Evolutionary conservation across 257 asterid species (phyloP), one percentile per base, ranked within the genome.

Genomic region (Agastache rugosa): DNA sequence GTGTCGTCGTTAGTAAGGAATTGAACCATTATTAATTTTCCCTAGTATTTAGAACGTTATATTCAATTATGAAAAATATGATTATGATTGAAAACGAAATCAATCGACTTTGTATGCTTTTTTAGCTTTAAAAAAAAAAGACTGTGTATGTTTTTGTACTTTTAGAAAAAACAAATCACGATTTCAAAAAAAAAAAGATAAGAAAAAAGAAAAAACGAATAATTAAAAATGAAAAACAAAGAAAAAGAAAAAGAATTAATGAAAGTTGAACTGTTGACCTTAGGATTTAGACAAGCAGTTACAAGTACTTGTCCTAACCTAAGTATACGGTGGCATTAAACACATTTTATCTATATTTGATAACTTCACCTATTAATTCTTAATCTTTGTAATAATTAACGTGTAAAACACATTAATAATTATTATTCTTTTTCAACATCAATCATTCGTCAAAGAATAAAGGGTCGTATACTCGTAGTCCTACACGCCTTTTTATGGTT

Each of bases 321-420:
- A 68, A 53, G 67, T 67, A 61, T 34, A 25, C 67, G 85, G 82
- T 23, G 62, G 41, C 73, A 76, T 72, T 71, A 20, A 72, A 53
- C 73, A 29, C 51, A 25, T 39, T 51, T 53, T 3, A 12, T 20
- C 19, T 31, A 73, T 75, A 81, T 77, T 79, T 67, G 74, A 72
- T 66, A 51, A 63, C 59, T 80, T 53, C 29, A 69, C 76, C 3
- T 34, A 68, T 44, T 74, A 11, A n/a, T 39, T 64, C 44, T 11
- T 58, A 23, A 25, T 11, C 29, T 3, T 8, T 4, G 1, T 20
- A 39, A 56, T 48, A 11, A 5, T 5, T 69, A 45, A 6, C 6
- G 59, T 19, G 0, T 8, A 44, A 10, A 44, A 71, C 31, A 11
- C 39, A 45, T 34, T 16, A 58, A 11, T 2, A 37, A 17, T 31